These are phyloP conservation scores for Rutstroemia sp. DNA, from an alignment of 2,329 filamentous ascomycete genomes.

Conservation along the genomic window DNA sequence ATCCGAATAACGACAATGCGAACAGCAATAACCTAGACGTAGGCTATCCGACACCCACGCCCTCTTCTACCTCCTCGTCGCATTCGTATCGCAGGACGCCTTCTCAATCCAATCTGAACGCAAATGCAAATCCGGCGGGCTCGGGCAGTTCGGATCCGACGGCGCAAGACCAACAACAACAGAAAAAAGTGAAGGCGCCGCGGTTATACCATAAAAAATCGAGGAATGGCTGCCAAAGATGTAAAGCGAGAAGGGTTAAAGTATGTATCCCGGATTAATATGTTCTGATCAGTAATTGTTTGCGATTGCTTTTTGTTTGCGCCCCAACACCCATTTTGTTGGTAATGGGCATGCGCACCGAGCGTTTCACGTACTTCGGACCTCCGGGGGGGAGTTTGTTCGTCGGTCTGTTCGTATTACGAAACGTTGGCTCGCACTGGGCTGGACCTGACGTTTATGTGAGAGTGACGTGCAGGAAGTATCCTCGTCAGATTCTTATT, in stretches of 20 bases:
- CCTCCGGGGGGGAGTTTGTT: too few species aligned
- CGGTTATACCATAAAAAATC: conserved; percentile 31
- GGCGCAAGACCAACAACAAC: neutral
- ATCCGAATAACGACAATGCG: too few species aligned
- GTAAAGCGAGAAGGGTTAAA: conserved; percentile 28
- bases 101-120: neutral
- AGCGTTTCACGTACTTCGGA: neutral
- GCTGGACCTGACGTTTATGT: too few species aligned
- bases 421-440: too few species aligned
- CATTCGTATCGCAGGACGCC: neutral
- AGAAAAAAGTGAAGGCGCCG: conserved; percentile 12
- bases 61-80: neutral
- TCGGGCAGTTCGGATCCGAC: neutral
- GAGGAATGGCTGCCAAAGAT: conserved; percentile 26
- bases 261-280: conserved; percentile 16
- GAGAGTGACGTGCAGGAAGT: neutral
- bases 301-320: neutral
- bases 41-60: too few species aligned
- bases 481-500: neutral
- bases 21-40: too few species aligned
- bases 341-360: too few species aligned
- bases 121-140: neutral
- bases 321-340: neutral
- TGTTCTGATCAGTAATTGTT: neutral
- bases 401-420: too few species aligned